A percentile compares a stretch with the other conserved stretches of the same genome.
phyloP scores from a whole-genome alignment of 495 filamentous ascomycete genomes.

The Podospora pseudoanserina region DNA sequence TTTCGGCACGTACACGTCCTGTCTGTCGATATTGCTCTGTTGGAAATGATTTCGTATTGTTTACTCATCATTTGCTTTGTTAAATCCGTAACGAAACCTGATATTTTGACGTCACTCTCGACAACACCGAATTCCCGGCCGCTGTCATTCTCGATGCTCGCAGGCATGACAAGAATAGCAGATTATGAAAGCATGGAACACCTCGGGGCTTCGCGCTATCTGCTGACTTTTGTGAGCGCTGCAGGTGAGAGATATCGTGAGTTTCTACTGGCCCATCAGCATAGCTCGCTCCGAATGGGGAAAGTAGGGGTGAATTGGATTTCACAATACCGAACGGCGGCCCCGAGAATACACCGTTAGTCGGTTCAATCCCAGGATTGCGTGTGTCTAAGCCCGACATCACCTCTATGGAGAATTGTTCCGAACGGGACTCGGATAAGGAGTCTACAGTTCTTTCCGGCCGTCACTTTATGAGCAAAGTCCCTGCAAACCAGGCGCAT shows the following conservation, averaged over 20 bases:
- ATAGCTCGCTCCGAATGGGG: background rate
- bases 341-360: conserved; percentile 17
- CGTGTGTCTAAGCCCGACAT: background rate
- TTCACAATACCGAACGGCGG: background rate
- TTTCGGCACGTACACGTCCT: background rate
- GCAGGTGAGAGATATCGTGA: background rate
- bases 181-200: background rate
- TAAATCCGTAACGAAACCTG: background rate
- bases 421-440: background rate
- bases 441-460: background rate
- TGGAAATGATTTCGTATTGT: background rate
- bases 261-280: background rate
- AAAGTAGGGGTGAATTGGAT: background rate
- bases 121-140: conserved; percentile 4
- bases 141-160: background rate
- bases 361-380: conserved; percentile 1
- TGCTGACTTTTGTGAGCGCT: background rate
- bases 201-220: background rate
- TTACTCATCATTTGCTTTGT: conserved; percentile 10
- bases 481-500: conserved; percentile 5
- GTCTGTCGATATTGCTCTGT: background rate
- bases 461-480: conserved; percentile 8
- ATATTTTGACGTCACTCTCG: conserved; percentile 16
- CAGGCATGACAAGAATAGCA: background rate
- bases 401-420: background rate